Evolutionary conservation across 129 eudicot species (phyloP), one percentile per base, ranked within the genome.

Genomic region (Pulicaria dysenterica): DNA sequence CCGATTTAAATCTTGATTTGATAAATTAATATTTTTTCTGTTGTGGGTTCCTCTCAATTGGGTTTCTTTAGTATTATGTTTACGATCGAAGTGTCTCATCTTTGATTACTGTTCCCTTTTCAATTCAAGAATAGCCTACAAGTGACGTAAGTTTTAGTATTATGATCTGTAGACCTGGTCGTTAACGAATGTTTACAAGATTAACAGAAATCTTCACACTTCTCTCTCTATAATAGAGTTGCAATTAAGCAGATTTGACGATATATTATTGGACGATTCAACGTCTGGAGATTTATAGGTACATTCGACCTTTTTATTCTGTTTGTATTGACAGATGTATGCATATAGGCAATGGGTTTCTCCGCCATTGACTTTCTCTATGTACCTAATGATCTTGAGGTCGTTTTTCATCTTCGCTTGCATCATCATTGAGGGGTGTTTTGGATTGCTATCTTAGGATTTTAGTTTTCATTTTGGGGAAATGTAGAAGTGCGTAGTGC

Each of bases 231-330:
- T 67, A 62, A 73, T 47, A 16, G 61, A 73, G 77, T 48, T 60
- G 61, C 57, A 59, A 73, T 73, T 39, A 48, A 47, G 77, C 70
- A 60, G 79, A 75, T 75, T 75, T 44, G 47, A 43, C 44, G 65
- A 57, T 66, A 46, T 40, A 57, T 55, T 75, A 67, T 67, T 75
- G 58, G 70, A 75, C 59, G 60, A 56, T 67, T 67, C 74, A 76
- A 76, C 55, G 69, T 51, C 45, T 39, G 49, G 41, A 76, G 80
- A 58, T 76, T 67, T 57, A 67, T 37, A 44, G 74, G 74, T 76
- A 76, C 67, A 46, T 67, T 76, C 74, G 78, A 73, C 61, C 46
- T 51, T 6, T 57, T 46, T 56, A 54, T 55, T 50, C 46, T 75
- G 17, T 75, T 75, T 44, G 57, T 55, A 75, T 65, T 0, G 9